Evolutionary conservation across 495 filamentous ascomycete genomes (phyloP).

Genomic region (Penicillium goetzii): DNA sequence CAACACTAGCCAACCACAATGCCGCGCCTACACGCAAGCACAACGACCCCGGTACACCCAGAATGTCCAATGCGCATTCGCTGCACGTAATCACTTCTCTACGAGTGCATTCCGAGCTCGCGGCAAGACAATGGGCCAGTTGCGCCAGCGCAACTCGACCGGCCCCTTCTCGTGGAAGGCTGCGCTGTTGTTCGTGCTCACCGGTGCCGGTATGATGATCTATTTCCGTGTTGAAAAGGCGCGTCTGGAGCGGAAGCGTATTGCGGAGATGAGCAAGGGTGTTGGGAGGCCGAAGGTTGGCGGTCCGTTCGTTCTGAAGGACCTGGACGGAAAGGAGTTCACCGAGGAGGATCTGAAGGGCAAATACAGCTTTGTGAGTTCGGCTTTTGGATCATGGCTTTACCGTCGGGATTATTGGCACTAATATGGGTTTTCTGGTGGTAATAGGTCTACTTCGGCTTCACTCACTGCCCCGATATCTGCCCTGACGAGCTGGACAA

Average conservation of each 20-base stretch:
- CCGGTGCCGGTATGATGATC: slow-evolving; percentile 74
- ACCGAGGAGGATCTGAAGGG: slow-evolving; percentile 81
- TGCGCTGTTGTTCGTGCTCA: slow-evolving; percentile 79
- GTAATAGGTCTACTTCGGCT: slow-evolving; percentile 88
- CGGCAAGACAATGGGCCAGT: slow-evolving; percentile 48
- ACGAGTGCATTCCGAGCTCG: slow-evolving; percentile 34
- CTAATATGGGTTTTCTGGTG: not conserved
- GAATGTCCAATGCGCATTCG: slow-evolving; percentile 19
- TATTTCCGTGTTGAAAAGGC: slow-evolving; percentile 93
- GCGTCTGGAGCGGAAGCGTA: slow-evolving; percentile 79
- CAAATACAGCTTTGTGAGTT: slow-evolving; percentile 72
- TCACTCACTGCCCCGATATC: slow-evolving; percentile 98
- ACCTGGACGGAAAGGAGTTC: slow-evolving; percentile 77
- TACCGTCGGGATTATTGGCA: not conserved
- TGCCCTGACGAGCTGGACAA: slow-evolving; percentile 99
- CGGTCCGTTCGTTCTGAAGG: slow-evolving; percentile 78
- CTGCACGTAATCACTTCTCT: slow-evolving; percentile 36
- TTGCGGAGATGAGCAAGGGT: slow-evolving; percentile 91
- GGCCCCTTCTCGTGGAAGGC: slow-evolving; percentile 89
- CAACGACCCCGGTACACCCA: slow-evolving; percentile 31
- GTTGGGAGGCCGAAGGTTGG: slow-evolving; percentile 92
- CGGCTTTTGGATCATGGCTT: not conserved
- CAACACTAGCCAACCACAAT: slow-evolving; percentile 28
- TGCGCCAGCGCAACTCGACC: slow-evolving; percentile 45
- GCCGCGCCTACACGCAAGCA: slow-evolving; percentile 33